These are phyloP conservation scores for Magnolia changhungtana DNA, from an alignment of 164 flowering plant species.

Conservation along the genomic window DNA sequence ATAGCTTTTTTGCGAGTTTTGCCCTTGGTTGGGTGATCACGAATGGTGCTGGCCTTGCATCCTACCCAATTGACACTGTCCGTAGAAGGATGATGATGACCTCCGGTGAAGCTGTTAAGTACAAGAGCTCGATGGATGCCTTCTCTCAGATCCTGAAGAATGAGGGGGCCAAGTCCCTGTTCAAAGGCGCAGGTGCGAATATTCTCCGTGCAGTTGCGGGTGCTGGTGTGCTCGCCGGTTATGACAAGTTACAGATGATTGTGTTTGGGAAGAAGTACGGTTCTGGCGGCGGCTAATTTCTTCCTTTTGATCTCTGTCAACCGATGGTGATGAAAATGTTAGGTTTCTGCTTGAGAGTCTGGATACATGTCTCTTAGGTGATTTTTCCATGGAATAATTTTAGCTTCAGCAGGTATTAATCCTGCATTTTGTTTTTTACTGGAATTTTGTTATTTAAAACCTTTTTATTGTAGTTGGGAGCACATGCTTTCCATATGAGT, in stretches of 20 bases:
- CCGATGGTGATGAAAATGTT: conserved; percentile 50
- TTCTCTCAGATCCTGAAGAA: conserved; percentile 58
- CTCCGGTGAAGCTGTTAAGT: conserved; percentile 71
- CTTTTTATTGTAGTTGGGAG: conserved; percentile 1
- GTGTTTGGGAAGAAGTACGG: conserved; percentile 71
- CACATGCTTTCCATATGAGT: neutral
- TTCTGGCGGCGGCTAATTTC: conserved; percentile 50
- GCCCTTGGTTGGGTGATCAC: conserved; percentile 69
- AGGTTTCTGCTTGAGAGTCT: conserved; percentile 8
- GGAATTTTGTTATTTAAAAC: neutral
- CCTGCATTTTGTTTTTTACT: neutral
- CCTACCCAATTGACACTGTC: conserved; percentile 69
- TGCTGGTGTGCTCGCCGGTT: conserved; percentile 75
- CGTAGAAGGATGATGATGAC: conserved; percentile 84
- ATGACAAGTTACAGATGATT: conserved; percentile 65
- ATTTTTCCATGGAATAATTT: conserved; percentile 26
- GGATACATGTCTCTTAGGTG: neutral
- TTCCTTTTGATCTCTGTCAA: neutral
- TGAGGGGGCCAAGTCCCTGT: conserved; percentile 61
- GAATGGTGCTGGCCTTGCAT: conserved; percentile 68
- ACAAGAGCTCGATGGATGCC: conserved; percentile 62
- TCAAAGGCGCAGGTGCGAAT: conserved; percentile 77
- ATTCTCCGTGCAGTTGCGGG: conserved; percentile 75
- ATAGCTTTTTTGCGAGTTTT: conserved; percentile 71
- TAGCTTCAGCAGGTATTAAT: conserved; percentile 7